Evolutionary conservation across 352 stramenopile genomes (phyloP), one percentile per base, ranked within the genome.

Genomic region (Phytophthora tentaculata): DNA sequence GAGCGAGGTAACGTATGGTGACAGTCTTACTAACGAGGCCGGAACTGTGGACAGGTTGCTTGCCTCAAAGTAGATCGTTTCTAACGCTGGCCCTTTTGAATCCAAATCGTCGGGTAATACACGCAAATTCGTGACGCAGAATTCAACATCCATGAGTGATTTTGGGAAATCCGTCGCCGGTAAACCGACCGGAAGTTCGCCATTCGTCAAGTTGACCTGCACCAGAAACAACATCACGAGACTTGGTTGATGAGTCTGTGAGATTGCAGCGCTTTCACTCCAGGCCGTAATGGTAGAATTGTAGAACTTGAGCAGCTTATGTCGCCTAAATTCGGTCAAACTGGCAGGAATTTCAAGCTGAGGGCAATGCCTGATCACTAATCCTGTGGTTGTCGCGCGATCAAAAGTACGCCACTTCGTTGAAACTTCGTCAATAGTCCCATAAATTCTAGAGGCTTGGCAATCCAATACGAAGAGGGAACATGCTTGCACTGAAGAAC

Each of bases 211-310:
- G 10, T 77, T 61, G 2, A 83, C 70, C 3, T 65, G 52, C 2
- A 80, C 70, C 0, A 86, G 35, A n/a, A 71, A 79, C 2, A 86
- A 22, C 28, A 80, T 75, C 0, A 77, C 60, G 1, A 89, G 41
- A 5, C 56, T 52, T n/a, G 68, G 71, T 28, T 88, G 72, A 9
- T 67, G 19, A 0, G 16, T 26, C 19, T 65, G 43, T 10, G 67
- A 72, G 13, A 84, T 41, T 0, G 71, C 71, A 17, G 74, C 73
- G n/a, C 48, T 50, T 13, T 60, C 47, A 8, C 57, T 53, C 77
- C 75, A 86, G 13, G 45, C 45, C 0, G 32, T 43, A 23, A 86
- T 62, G 0, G 56, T 74, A 0, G 69, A 74, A 17, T 85, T 77
- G 71, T 82, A 84, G n/a, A 88, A 45, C 8, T 69, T 68, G 4